These are phyloP conservation scores for Xerophyta viscosa DNA, from an alignment of 106 monocot species.

Conservation along the genomic window DNA sequence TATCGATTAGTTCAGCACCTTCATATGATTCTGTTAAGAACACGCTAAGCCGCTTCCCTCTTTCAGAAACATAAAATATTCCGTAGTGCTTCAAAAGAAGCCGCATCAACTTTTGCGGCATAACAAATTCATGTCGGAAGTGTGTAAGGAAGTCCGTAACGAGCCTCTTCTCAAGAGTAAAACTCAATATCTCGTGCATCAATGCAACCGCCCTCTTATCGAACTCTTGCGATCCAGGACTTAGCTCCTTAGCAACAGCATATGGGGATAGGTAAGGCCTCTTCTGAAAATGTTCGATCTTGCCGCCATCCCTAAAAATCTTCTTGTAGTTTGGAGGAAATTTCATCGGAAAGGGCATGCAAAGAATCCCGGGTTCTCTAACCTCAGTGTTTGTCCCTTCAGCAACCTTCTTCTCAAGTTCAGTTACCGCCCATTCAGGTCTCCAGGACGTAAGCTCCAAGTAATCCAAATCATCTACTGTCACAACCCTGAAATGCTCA, in stretches of 20 bases:
- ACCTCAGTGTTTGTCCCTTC: background rate
- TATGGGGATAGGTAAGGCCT: conserved; percentile 70
- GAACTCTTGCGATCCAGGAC: conserved; percentile 66
- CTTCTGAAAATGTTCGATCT: conserved; percentile 75
- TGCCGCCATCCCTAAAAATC: conserved; percentile 40
- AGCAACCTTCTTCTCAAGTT: conserved; percentile 58
- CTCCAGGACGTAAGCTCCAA: conserved; percentile 75
- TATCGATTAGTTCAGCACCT: conserved; percentile 61
- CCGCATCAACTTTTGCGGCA: conserved; percentile 97
- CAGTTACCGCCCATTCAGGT: conserved; percentile 75
- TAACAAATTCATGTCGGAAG: conserved; percentile 69
- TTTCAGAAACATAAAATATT: conserved; percentile 90
- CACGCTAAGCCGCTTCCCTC: conserved; percentile 76
- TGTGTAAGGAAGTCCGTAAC: conserved; percentile 88
- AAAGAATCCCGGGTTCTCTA: conserved; percentile 44
- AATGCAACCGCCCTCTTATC: conserved; percentile 84
- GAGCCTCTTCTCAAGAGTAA: conserved; percentile 83
- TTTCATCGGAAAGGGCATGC: conserved; percentile 74
- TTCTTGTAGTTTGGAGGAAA: conserved; percentile 73
- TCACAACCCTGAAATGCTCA: conserved; percentile 54
- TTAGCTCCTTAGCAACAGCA: conserved; percentile 50
- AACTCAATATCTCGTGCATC: conserved; percentile 89
- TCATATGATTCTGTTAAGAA: conserved; percentile 85
- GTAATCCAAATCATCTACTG: conserved; percentile 46
- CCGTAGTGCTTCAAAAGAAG: conserved; percentile 82